Conservation (phyloP, 768 basidiomycete genomes). For the Cystoderma amianthinum region DNA sequence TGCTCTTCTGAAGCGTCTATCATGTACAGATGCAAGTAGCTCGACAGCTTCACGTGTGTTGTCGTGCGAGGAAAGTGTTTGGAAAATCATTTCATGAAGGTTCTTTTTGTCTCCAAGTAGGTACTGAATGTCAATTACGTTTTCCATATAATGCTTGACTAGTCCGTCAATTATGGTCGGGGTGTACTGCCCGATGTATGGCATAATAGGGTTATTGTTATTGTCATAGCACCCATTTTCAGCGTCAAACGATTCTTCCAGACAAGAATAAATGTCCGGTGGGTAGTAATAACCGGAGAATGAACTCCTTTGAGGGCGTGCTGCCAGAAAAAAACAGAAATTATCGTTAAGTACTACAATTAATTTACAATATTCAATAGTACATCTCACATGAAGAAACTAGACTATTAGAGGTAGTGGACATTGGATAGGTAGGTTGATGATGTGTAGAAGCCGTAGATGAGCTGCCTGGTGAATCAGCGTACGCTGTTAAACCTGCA, state of each 20-base stretch:
- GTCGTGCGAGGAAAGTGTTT: constrained; percentile 36
- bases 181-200: neutral
- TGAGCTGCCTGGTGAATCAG: neutral
- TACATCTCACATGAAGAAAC: constrained; percentile 77
- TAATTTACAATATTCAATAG: constrained; percentile 62
- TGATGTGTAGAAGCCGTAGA: neutral
- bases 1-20: constrained; percentile 14
- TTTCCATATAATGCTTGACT: constrained; percentile 44
- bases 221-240: neutral
- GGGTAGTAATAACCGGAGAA: neutral
- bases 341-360: constrained; percentile 58
- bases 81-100: constrained; percentile 39
- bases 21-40: constrained; percentile 58
- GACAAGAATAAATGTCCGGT: neutral
- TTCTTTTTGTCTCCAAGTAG: constrained; percentile 50
- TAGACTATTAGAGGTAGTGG: constrained; percentile 35
- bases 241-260: neutral
- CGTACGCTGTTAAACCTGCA: neutral
- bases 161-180: constrained; percentile 6
- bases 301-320: neutral
- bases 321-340: constrained; percentile 24
- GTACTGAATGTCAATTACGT: constrained; percentile 65
- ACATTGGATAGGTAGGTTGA: neutral
- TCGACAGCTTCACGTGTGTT: constrained; percentile 53
- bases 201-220: neutral